phyloP scores from a whole-genome alignment of 352 stramenopile species.

The Pythium utonaiense region DNA sequence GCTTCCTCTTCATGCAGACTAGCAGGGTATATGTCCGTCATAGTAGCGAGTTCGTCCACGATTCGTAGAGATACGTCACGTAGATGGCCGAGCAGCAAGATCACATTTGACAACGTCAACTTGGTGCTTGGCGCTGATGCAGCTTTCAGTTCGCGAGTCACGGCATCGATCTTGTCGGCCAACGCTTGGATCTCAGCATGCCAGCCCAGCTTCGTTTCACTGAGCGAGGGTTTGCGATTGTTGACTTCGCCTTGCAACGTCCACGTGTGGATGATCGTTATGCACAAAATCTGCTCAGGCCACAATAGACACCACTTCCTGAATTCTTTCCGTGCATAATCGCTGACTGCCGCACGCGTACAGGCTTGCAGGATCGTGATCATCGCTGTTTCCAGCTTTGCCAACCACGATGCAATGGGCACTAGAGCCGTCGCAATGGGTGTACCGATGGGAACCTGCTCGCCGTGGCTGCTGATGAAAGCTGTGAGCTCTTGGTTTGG shows the following conservation, averaged over 20 bases:
- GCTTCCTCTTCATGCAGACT: not conserved
- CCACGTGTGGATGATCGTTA: conserved; percentile 52
- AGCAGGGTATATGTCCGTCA: not conserved
- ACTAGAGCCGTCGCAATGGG: conserved; percentile 42
- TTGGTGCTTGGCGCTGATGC: conserved; percentile 30
- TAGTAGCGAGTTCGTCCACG: conserved; percentile 24
- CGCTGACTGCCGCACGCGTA: conserved; percentile 51
- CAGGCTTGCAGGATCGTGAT: conserved; percentile 66
- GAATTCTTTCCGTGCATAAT: conserved; percentile 74
- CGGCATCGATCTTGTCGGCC: conserved; percentile 28
- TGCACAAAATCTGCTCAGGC: conserved; percentile 69
- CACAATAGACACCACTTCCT: conserved; percentile 79
- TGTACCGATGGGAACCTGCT: conserved; percentile 52
- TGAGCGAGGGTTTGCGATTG: conserved; percentile 23
- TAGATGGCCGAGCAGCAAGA: conserved; percentile 47
- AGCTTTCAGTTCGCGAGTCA: conserved; percentile 54
- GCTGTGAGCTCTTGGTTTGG: conserved; percentile 47
- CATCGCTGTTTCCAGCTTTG: conserved; percentile 59
- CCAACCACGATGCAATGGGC: conserved; percentile 44
- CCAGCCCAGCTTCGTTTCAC: conserved; percentile 35
- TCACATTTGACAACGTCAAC: conserved; percentile 39
- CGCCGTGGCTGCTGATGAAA: conserved; percentile 44
- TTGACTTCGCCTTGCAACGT: conserved; percentile 53
- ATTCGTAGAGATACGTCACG: conserved; percentile 44
- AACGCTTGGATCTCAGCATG: conserved; percentile 28